Conservation (phyloP, 306 rosid species). For the Vigna radiata region DNA sequence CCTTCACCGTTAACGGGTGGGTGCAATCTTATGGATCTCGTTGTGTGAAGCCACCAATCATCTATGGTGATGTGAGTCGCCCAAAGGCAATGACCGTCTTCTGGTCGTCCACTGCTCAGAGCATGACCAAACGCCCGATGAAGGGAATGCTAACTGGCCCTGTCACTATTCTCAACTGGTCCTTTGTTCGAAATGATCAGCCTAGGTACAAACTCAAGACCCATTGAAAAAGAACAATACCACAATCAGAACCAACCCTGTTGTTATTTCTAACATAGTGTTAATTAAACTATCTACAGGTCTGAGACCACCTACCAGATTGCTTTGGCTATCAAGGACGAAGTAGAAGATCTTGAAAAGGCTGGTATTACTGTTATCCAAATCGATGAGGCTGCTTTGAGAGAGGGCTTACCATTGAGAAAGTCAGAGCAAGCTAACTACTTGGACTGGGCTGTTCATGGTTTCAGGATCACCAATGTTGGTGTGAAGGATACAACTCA, state of each 20-base stretch:
- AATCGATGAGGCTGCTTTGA: constrained; percentile 92
- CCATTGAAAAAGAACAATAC: background rate
- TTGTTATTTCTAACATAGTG: constrained; percentile 27
- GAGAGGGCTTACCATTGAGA: constrained; percentile 90
- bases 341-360: constrained; percentile 92
- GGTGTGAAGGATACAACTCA: constrained; percentile 85
- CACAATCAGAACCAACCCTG: background rate
- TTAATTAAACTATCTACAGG: constrained; percentile 47
- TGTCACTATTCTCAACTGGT: constrained; percentile 97
- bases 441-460: constrained; percentile 93
- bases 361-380: constrained; percentile 79
- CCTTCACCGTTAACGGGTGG: constrained; percentile 91
- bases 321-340: constrained; percentile 93
- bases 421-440: constrained; percentile 85
- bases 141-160: constrained; percentile 99
- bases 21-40: constrained; percentile 97
- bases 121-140: constrained; percentile 87
- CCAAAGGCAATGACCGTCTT: constrained; percentile 93
- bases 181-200: constrained; percentile 86
- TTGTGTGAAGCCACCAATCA: constrained; percentile 97
- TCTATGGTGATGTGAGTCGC: constrained; percentile 96
- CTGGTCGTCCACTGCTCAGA: constrained; percentile 89
- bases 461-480: constrained; percentile 86
- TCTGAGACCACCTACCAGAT: constrained; percentile 86
- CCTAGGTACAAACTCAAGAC: constrained; percentile 53